These are phyloP conservation scores for Backusella tarrabulga DNA, from an alignment of 192 early-diverging fungal species.

Conservation along the genomic window DNA sequence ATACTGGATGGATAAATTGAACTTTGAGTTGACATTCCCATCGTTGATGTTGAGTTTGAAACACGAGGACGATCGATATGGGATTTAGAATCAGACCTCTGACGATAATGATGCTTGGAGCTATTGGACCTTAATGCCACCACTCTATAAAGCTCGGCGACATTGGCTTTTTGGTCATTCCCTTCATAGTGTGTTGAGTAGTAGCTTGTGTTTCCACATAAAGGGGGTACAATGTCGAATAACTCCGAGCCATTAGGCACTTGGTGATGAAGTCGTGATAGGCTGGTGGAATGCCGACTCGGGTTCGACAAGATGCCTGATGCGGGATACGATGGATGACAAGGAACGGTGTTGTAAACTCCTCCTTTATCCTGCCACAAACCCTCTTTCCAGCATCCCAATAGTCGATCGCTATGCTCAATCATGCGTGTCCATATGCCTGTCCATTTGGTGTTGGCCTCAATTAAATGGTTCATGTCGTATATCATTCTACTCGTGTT, in stretches of 20 bases:
- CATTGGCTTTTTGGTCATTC: not conserved
- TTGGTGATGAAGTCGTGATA: slow-evolving; percentile 2
- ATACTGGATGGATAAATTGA: not conserved
- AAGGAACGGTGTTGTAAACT: slow-evolving; percentile 7
- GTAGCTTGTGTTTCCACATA: not conserved
- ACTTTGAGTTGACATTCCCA: not conserved
- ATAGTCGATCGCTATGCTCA: slow-evolving; percentile 9
- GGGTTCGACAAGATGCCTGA: not conserved
- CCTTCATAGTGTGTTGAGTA: not conserved
- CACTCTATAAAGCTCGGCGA: not conserved
- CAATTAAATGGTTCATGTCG: slow-evolving; percentile 17
- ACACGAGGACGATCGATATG: not conserved
- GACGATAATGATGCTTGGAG: not conserved
- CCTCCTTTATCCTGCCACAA: not conserved
- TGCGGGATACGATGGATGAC: not conserved
- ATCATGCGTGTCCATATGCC: slow-evolving; percentile 28
- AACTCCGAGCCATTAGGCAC: not conserved
- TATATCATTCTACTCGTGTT: slow-evolving; percentile 11
- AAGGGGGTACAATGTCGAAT: slow-evolving; percentile 13
- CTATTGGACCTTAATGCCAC: not conserved
- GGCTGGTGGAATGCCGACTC: slow-evolving; percentile 14
- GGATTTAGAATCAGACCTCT: not conserved
- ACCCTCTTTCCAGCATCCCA: slow-evolving; percentile 15
- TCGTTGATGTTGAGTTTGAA: slow-evolving; percentile 15
- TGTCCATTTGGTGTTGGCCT: slow-evolving; percentile 30